These are phyloP conservation scores for Aspergillus baeticus DNA, from an alignment of 495 filamentous ascomycete species.

Conservation along the genomic window DNA sequence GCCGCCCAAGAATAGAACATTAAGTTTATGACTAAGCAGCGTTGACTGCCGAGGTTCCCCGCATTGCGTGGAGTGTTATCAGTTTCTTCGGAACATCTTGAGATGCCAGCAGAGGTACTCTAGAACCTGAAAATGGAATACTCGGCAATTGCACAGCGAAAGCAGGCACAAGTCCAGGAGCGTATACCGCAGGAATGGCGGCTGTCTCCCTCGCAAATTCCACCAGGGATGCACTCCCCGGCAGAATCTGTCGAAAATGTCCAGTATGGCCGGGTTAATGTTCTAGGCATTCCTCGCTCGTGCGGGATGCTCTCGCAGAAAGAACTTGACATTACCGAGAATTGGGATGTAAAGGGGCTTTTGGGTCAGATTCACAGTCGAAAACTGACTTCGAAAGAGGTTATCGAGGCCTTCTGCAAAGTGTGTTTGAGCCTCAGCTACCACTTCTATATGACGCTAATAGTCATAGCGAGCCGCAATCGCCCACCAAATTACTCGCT, in stretches of 20 bases:
- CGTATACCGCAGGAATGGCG: constrained; percentile 50
- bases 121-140: constrained; percentile 14
- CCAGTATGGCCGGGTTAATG: constrained; percentile 33
- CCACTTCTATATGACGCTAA: background rate
- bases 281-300: constrained; percentile 44
- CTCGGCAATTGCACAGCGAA: constrained; percentile 36
- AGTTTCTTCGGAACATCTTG: background rate
- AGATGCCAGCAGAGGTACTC: no score
- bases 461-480: constrained; percentile 49
- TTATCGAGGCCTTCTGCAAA: constrained; percentile 62
- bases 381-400: constrained; percentile 52
- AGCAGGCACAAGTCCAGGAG: constrained; percentile 44
- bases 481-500: constrained; percentile 63
- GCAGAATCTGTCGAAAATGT: constrained; percentile 41
- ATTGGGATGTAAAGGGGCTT: constrained; percentile 51
- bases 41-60: constrained; percentile 9
- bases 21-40: background rate
- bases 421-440: constrained; percentile 19
- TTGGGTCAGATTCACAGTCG: constrained; percentile 44
- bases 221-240: constrained; percentile 38
- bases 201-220: constrained; percentile 32
- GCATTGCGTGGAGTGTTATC: background rate
- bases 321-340: constrained; percentile 61
- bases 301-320: constrained; percentile 50
- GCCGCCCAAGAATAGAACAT: background rate